phyloP scores from a whole-genome alignment of 2,329 filamentous ascomycete genomes.

The Cytospora chrysosperma region DNA sequence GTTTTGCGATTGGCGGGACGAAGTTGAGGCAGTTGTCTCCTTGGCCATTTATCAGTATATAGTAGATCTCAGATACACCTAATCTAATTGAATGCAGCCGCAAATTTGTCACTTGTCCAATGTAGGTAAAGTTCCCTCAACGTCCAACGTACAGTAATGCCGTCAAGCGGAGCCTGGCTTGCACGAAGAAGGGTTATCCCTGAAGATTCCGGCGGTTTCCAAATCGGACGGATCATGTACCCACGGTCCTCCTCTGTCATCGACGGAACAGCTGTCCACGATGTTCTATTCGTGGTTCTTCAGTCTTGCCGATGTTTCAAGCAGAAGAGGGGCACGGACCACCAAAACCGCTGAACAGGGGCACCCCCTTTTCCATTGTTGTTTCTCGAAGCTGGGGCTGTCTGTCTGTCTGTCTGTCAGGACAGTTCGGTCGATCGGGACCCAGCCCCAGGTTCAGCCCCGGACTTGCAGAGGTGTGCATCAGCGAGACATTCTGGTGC shows the following conservation, averaged over 20 bases:
- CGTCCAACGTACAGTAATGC: not conserved
- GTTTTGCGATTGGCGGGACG: slow-evolving; percentile 10
- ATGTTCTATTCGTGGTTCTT: not conserved
- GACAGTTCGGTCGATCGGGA: not conserved
- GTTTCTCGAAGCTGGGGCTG: not conserved
- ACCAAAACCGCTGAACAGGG: not conserved
- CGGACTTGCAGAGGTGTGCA: not conserved
- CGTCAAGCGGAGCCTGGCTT: not conserved
- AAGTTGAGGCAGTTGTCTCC: not conserved
- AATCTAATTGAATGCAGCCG: not conserved
- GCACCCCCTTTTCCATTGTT: not conserved
- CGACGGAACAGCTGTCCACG: not conserved
- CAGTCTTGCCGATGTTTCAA: not conserved
- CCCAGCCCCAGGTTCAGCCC: not conserved
- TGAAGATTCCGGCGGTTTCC: not conserved
- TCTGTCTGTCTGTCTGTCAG: too few relatives aligned
- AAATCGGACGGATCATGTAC: not conserved
- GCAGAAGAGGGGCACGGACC: not conserved
- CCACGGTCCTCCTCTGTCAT: not conserved
- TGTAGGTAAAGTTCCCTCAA: not conserved
- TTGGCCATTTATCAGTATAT: not conserved
- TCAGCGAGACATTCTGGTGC: not conserved
- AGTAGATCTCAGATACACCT: not conserved
- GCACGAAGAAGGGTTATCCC: not conserved
- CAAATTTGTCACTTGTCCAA: not conserved